A percentile compares a stretch with the other conserved stretches of the same genome.
Evolutionary conservation across 768 basidiomycete genomes (phyloP).

Genomic region (Nidularia pulvinata): DNA sequence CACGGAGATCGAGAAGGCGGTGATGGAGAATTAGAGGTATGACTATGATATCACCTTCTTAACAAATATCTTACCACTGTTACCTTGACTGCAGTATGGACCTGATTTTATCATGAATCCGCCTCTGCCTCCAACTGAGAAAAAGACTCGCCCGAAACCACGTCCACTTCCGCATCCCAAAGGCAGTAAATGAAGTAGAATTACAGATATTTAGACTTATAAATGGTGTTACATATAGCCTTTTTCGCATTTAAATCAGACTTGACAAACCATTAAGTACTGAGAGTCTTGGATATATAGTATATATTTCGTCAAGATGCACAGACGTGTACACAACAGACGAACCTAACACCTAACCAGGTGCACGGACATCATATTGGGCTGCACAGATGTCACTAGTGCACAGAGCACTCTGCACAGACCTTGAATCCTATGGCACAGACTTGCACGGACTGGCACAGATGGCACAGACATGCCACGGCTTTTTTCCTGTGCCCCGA

Average conservation of each 20-base stretch:
- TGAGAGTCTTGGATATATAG: background rate
- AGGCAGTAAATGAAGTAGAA: background rate
- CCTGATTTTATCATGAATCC: background rate
- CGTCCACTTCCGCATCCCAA: background rate
- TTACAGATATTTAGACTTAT: background rate
- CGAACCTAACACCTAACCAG: background rate
- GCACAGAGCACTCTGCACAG: background rate
- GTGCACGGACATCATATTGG: background rate
- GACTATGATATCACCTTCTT: background rate
- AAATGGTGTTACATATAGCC: background rate
- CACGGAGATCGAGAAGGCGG: conserved; percentile 5
- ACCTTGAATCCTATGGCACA: background rate
- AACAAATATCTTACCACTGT: background rate
- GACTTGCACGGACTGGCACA: background rate
- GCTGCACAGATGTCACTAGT: background rate
- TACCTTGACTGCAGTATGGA: background rate
- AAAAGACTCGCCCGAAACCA: background rate
- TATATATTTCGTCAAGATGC: background rate
- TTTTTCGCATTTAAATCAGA: background rate
- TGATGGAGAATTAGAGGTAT: conserved; percentile 8
- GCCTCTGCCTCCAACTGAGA: background rate
- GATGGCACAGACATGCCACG: background rate
- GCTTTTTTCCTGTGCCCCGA: background rate
- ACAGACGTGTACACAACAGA: background rate
- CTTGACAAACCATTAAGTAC: background rate